Conservation (phyloP, 2,329 filamentous ascomycete genomes). For the Alternaria gaisen region DNA sequence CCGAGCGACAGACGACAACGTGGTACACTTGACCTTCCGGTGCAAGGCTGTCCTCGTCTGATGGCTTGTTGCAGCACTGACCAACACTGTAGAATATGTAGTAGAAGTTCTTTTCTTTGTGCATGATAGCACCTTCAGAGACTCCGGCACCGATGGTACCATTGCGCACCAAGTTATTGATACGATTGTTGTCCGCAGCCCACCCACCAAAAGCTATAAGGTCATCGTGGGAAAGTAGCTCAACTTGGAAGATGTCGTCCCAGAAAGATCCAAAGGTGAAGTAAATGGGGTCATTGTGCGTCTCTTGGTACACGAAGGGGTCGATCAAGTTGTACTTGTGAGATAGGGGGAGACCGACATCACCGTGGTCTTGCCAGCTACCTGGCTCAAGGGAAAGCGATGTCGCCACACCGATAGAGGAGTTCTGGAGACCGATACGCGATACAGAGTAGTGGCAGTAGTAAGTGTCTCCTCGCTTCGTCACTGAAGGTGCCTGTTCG, state of each 20-base stretch:
- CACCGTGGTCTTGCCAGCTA: slow-evolving; percentile 68
- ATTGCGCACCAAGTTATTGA: slow-evolving; percentile 32
- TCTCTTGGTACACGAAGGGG: slow-evolving; percentile 52
- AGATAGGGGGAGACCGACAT: slow-evolving; percentile 53
- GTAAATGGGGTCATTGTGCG: slow-evolving; percentile 46
- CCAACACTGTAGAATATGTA: slow-evolving; percentile 71
- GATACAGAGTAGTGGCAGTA: slow-evolving; percentile 70
- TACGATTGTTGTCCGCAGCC: slow-evolving; percentile 8
- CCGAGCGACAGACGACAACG: slow-evolving; percentile 68
- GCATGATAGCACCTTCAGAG: slow-evolving; percentile 63
- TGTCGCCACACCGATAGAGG: slow-evolving; percentile 67
- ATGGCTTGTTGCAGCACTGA: slow-evolving; percentile 64
- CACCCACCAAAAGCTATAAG: slow-evolving; percentile 17
- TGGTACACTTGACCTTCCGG: slow-evolving; percentile 67
- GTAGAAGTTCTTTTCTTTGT: slow-evolving; percentile 60
- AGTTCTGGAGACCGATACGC: slow-evolving; percentile 66
- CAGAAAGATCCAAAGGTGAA: slow-evolving; percentile 74
- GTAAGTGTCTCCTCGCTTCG: slow-evolving; percentile 63
- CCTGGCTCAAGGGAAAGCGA: slow-evolving; percentile 60
- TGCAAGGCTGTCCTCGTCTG: slow-evolving; percentile 52
- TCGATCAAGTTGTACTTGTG: slow-evolving; percentile 60
- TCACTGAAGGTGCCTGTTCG: slow-evolving; percentile 68
- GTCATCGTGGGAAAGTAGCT: slow-evolving; percentile 45
- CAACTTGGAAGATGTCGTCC: slow-evolving; percentile 69
- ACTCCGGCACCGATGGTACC: slow-evolving; percentile 30